Evolutionary conservation across 345 rosid species (phyloP), one percentile per base, ranked within the genome.

Genomic region (Corymbia maculata): DNA sequence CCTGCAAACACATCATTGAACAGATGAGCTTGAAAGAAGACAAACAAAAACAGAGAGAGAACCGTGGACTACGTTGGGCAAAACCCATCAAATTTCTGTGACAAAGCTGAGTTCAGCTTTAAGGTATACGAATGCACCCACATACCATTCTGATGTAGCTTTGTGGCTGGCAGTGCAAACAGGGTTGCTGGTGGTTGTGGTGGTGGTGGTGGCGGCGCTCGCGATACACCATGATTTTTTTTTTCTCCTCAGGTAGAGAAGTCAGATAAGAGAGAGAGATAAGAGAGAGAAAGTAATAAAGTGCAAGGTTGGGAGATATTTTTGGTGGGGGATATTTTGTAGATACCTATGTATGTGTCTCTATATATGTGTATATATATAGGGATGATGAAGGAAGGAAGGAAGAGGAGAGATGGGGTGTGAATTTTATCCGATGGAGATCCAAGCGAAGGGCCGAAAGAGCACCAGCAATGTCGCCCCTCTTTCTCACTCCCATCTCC

Each of bases 381-480:
- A 30, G 79, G 79, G 79, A 66, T 30, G 45, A 32, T 32, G 85
- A 36, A n/a, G 32, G 49, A 44, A 50, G 44, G 22, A 17, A 12
- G 32, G 66, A 13, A 51, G 28, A 45, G 30, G 45, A 59, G 8
- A 86, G 45, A 88, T n/a, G 86, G 66, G 79, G 28, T 55, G 57
- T 88, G 70, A 22, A 36, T 42, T 51, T 28, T 90, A 91, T 90
- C 92, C 94, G 91, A 89, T 30, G 88, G 89, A 91, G 86, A 93
- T 93, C 94, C 88, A 87, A 92, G 94, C 49, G 94, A 93, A 93
- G 93, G 94, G 94, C 93, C 90, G 85, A 89, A 89, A 92, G 91
- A 53, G 93, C 88, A 55, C 12, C 89, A 89, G 92, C 90, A 88
- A 93, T 92, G 92, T 86, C 85, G 64, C 80, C 44, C 32, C 22